These are phyloP conservation scores for Peronospora tabacina DNA, from an alignment of 352 stramenopile genomes.

Conservation along the genomic window DNA sequence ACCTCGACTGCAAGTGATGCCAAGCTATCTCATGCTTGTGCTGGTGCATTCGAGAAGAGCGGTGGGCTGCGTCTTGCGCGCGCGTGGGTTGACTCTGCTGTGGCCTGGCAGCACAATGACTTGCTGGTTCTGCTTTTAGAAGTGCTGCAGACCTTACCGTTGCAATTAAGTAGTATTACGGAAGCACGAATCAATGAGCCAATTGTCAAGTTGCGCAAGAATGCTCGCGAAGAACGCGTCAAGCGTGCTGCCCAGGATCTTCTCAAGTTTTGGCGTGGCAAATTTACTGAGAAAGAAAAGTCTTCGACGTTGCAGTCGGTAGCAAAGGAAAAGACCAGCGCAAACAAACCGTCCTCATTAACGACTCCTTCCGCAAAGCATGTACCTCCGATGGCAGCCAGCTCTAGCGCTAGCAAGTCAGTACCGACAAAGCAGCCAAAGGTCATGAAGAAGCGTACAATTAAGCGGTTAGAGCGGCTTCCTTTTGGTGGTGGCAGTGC, in stretches of 20 bases:
- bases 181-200: conserved; percentile 84
- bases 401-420: conserved; percentile 9
- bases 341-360: conserved; percentile 13
- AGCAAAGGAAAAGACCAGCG: conserved; percentile 15
- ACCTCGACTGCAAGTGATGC: conserved; percentile 46
- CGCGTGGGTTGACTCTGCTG: conserved; percentile 67
- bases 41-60: conserved; percentile 56
- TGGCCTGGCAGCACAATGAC: conserved; percentile 75
- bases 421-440: conserved; percentile 30
- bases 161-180: conserved; percentile 83
- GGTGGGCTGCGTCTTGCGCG: conserved; percentile 69
- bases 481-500: conserved; percentile 48
- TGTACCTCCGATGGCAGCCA: conserved; percentile 14
- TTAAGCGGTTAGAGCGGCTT: conserved; percentile 71
- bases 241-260: conserved; percentile 73
- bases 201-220: conserved; percentile 82
- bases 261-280: conserved; percentile 77
- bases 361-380: conserved; percentile 18
- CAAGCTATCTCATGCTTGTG: conserved; percentile 56
- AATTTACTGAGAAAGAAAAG: conserved; percentile 83
- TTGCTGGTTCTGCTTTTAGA: conserved; percentile 74
- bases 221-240: conserved; percentile 65
- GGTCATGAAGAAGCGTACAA: conserved; percentile 52
- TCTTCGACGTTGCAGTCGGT: conserved; percentile 21
- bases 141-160: conserved; percentile 69